These are phyloP conservation scores for Kodamaea anthophila DNA, from an alignment of 1,139 yeast species.

Conservation along the genomic window DNA sequence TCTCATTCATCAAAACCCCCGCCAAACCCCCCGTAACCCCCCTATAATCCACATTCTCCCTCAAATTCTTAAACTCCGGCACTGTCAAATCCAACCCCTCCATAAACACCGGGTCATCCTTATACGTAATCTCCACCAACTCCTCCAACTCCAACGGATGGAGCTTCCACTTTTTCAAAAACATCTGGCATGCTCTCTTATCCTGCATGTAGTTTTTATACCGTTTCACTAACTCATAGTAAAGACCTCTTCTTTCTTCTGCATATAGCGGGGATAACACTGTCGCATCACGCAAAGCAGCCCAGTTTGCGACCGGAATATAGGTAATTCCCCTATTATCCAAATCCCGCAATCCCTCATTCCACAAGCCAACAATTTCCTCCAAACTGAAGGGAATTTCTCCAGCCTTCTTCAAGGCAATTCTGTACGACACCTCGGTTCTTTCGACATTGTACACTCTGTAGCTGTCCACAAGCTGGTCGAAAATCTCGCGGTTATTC, in stretches of 20 bases:
- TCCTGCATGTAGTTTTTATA: slow-evolving; percentile 44
- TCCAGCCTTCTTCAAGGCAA: slow-evolving; percentile 70
- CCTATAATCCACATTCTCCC: slow-evolving; percentile 26
- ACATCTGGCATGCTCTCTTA: slow-evolving; percentile 17
- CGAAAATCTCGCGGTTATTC: slow-evolving; percentile 60
- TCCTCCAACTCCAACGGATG: slow-evolving; percentile 17
- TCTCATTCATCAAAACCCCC: no score
- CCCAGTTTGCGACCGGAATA: slow-evolving; percentile 84
- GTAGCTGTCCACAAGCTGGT: slow-evolving; percentile 59
- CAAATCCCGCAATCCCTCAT: slow-evolving; percentile 46
- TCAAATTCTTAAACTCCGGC: slow-evolving; percentile 25
- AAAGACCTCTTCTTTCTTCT: slow-evolving; percentile 47
- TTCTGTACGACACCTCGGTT: slow-evolving; percentile 70
- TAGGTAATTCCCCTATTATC: slow-evolving; percentile 51
- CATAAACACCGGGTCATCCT: slow-evolving; percentile 12
- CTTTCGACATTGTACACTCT: slow-evolving; percentile 51
- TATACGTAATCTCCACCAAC: slow-evolving; percentile 1
- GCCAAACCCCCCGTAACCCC: slow-evolving; percentile 16
- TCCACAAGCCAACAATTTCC: slow-evolving; percentile 59
- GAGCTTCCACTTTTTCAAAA: slow-evolving; percentile 23
- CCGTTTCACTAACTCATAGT: slow-evolving; percentile 51
- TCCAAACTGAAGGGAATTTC: slow-evolving; percentile 45
- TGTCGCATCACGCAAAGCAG: slow-evolving; percentile 76
- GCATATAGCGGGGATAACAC: slow-evolving; percentile 37
- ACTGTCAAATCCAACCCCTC: slow-evolving; percentile 15